These are phyloP conservation scores for Oryza officinalis DNA, from an alignment of 176 grass and related monocot species.

Conservation along the genomic window DNA sequence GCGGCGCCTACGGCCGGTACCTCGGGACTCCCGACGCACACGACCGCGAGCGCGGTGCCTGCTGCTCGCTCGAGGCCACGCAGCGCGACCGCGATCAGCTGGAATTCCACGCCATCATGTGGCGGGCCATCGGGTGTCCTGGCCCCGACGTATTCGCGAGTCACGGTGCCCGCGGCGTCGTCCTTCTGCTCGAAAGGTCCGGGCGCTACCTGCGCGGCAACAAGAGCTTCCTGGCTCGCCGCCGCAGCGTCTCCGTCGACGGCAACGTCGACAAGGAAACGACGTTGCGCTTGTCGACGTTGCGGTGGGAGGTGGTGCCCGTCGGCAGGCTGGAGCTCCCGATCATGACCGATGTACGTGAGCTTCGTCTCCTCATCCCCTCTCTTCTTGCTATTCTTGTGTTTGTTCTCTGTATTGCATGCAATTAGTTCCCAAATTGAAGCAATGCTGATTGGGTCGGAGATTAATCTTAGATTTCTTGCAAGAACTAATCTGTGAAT, in stretches of 20 bases:
- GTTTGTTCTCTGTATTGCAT: too few species aligned
- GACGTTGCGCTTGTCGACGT: slow-evolving; percentile 9
- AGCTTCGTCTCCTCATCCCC: too few species aligned
- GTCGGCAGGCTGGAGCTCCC: background rate
- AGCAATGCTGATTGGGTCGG: too few species aligned
- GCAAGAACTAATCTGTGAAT: too few species aligned
- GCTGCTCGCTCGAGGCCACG: background rate
- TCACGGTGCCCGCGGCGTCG: too few species aligned
- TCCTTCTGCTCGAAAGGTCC: background rate
- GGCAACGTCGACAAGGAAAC: background rate
- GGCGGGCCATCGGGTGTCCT: background rate
- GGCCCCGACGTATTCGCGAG: background rate
- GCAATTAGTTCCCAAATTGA: too few species aligned
- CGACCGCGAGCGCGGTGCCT: too few species aligned
- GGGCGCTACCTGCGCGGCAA: slow-evolving; percentile 26
- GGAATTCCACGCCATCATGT: background rate
- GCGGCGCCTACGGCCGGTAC: slow-evolving; percentile 39
- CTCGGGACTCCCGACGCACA: background rate
- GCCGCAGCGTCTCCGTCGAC: background rate
- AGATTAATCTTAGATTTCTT: background rate
- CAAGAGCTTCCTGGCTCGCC: background rate
- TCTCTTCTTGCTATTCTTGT: too few species aligned
- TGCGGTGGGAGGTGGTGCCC: slow-evolving; percentile 16
- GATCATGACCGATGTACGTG: too few species aligned
- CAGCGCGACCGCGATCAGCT: background rate